Evolutionary conservation across 2,329 filamentous ascomycete genomes (phyloP), one percentile per base, ranked within the genome.

Genomic region (Sporothrix variecibatus): DNA sequence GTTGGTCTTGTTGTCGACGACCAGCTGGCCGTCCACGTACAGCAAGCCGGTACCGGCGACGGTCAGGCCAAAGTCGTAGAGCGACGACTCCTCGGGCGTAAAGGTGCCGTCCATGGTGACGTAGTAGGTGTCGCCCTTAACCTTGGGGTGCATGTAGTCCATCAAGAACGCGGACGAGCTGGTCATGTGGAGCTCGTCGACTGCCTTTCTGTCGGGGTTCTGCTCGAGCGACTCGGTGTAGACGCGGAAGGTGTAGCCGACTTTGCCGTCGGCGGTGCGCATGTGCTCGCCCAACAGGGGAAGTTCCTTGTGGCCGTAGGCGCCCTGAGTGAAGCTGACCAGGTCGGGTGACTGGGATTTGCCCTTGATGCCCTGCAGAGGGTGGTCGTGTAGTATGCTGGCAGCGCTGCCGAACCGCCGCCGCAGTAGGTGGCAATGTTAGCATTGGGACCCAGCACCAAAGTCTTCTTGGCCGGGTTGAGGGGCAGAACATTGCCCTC

Each of bases 401-500:
- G 79, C 20, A 86, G 78, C 1, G 74, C 72, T 3, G 76, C 76
- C 9, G 73, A 76, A 46, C 77, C 77, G 17, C 75, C 77, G 11
- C 76, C 77, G 31, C 75, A 85, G 77, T 83, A 76, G 20, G 76
- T 62, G 3, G 77, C 73, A 0, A 85, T 79, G 60, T 83, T 85
- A 38, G 86, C 82, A 75, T 87, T 87, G 23, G 86, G 86, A 4
- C 86, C 86, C 75, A 88, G 87, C 26, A 87, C 83, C 9, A 86
- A 81, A 0, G 83, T 81, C 73, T 84, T 83, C 60, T 83, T 82
- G 71, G 82, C 81, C 69, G 62, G 60, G 69, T 75, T 83, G 12
- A 88, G 78, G 1, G 90, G 89, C 1, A 92, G 82, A 3, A 88
- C 80, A 40, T 81, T 80, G 38, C 83, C 83, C 53, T 89, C 84